These are phyloP conservation scores for Glycine tomentella DNA, from an alignment of 306 rosid genomes.

Conservation along the genomic window DNA sequence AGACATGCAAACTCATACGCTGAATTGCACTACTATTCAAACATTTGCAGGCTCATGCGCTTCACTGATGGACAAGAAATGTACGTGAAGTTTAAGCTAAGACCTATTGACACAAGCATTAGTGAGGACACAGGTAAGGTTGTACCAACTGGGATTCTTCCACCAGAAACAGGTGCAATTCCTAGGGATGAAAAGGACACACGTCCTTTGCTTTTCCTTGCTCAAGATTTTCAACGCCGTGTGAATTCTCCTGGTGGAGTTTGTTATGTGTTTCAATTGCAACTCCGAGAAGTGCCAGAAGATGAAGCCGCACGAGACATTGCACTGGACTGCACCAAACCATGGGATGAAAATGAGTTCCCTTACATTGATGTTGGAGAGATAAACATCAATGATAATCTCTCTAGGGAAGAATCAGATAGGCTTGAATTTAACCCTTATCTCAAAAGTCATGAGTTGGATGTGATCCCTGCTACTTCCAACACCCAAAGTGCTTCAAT, in stretches of 20 bases:
- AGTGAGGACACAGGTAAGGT: conserved; percentile 79
- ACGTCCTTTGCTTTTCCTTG: conserved; percentile 89
- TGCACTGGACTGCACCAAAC: conserved; percentile 79
- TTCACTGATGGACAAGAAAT: conserved; percentile 72
- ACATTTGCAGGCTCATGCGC: conserved; percentile 77
- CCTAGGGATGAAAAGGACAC: conserved; percentile 72
- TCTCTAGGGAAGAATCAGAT: conserved; percentile 73
- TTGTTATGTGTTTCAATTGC: conserved; percentile 75
- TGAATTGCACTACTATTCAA: conserved; percentile 78
- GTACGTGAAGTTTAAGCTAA: conserved; percentile 85
- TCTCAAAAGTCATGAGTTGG: conserved; percentile 70
- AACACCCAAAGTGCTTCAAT: conserved; percentile 90
- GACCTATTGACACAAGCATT: conserved; percentile 68
- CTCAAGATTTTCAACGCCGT: conserved; percentile 71
- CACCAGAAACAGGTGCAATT: conserved; percentile 94
- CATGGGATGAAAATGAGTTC: conserved; percentile 83
- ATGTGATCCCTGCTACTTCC: conserved; percentile 76
- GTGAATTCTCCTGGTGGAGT: conserved; percentile 69
- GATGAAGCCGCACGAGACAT: conserved; percentile 64
- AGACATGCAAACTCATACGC: conserved; percentile 69
- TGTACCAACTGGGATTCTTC: conserved; percentile 78
- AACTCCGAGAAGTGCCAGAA: conserved; percentile 66
- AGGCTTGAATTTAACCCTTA: conserved; percentile 78
- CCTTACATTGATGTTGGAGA: conserved; percentile 86
- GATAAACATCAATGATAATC: conserved; percentile 63